Evolutionary conservation across 2,329 filamentous ascomycete species (phyloP).

Genomic region (Colletotrichum tropicicola): DNA sequence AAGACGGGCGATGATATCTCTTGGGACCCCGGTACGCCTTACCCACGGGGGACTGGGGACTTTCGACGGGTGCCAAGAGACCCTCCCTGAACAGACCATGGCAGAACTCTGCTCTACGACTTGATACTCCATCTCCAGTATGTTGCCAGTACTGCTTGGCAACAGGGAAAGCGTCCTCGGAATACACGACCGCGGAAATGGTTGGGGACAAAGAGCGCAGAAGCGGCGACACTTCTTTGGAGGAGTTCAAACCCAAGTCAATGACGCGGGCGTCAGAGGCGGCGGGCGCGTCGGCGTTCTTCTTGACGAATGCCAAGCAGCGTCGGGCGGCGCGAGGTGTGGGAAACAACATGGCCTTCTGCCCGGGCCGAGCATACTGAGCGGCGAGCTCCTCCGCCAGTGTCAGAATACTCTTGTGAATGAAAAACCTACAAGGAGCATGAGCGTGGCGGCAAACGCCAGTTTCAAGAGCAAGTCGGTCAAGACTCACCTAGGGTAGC

Average conservation of each 20-base stretch:
- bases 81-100: conserved; percentile 77
- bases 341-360: conserved; percentile 86
- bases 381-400: conserved; percentile 75
- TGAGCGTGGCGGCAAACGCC: neutral
- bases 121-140: conserved; percentile 90
- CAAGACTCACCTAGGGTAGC: conserved; percentile 79
- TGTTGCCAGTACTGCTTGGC: conserved; percentile 99
- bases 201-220: conserved; percentile 66
- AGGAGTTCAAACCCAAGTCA: conserved; percentile 70
- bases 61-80: conserved; percentile 53
- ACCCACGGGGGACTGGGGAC: conserved; percentile 36
- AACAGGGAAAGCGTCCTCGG: conserved; percentile 70
- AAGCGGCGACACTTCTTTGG: conserved; percentile 58
- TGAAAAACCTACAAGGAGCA: conserved; percentile 81
- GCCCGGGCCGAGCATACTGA: conserved; percentile 67
- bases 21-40: conserved; percentile 75
- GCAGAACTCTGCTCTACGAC: conserved; percentile 90
- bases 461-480: neutral
- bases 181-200: conserved; percentile 77
- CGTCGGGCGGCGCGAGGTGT: conserved; percentile 73
- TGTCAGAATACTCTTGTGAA: conserved; percentile 82
- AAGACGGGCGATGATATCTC: conserved; percentile 75
- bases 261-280: conserved; percentile 61
- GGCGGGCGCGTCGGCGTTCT: conserved; percentile 63
- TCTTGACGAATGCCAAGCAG: conserved; percentile 77